Percentiles rank a stretch among this genome's conserved stretches.
phyloP scores from a whole-genome alignment of 2,329 filamentous ascomycete species.

The Hortaea sp. region DNA sequence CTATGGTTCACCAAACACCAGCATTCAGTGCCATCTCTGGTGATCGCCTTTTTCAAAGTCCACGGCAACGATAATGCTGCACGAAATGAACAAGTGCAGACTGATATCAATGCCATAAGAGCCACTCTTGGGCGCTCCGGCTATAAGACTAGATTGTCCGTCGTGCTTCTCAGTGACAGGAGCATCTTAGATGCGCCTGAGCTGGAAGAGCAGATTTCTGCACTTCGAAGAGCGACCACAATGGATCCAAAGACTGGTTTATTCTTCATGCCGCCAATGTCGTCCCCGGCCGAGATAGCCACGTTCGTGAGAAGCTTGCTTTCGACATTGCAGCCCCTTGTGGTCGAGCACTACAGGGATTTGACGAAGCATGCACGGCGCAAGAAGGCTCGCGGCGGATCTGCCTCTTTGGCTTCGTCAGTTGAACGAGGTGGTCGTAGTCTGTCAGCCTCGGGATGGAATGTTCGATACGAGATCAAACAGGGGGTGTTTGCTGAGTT shows the following conservation, averaged over 20 bases:
- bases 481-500: conserved; percentile 85
- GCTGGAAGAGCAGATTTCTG: conserved; percentile 65
- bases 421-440: conserved; percentile 69
- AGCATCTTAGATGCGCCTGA: conserved; percentile 48
- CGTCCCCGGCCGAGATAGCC: conserved; percentile 59
- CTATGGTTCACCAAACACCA: conserved; percentile 87
- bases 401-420: conserved; percentile 76
- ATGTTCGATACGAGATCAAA: conserved; percentile 91
- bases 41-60: conserved; percentile 72
- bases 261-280: conserved; percentile 70
- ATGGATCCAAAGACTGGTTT: conserved; percentile 71
- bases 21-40: conserved; percentile 66
- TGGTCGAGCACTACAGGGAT: conserved; percentile 87
- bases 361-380: conserved; percentile 84
- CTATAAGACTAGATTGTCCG: conserved; percentile 67
- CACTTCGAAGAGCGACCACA: conserved; percentile 67
- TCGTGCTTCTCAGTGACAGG: conserved; percentile 68
- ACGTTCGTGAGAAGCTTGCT: conserved; percentile 67
- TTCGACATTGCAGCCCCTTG: conserved; percentile 58
- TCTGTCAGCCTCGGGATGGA: conserved; percentile 79
- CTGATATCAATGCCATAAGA: conserved; percentile 71
- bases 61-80: conserved; percentile 64
- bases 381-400: conserved; percentile 70
- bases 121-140: conserved; percentile 57
- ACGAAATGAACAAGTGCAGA: conserved; percentile 80